Base-by-base conservation (phyloP, 768 basidiomycete genomes). In the Crucibulum laeve region DNA sequence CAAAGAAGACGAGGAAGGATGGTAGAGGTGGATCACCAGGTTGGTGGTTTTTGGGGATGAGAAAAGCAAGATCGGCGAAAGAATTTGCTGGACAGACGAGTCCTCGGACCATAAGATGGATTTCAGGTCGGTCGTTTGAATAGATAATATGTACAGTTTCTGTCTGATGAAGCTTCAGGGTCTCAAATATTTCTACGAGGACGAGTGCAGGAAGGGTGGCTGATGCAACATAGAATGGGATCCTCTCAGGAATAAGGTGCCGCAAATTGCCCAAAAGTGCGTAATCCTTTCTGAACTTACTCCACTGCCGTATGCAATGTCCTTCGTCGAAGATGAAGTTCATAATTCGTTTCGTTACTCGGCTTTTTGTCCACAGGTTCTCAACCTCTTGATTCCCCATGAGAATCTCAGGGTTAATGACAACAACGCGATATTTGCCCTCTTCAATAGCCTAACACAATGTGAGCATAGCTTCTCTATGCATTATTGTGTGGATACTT, bases 81-180 rank as follows among this genome's bases (percentile, higher is more conserved):
- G 40, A 48, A 10, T 50, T 53, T 0, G 53, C 46, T 8, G 56
- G 34, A 25, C 46, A 51, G 11, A 44, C 17, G 24, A 65, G 59
- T 14, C 52, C 40, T 26, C 48, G 53, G 0, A 66, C 58, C 0
- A 23, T 35, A 1, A 65, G 25, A 5, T 46, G 25, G 18, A 68
- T 56, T 25, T 67, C 63, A 4, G 64, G 59, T 6, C 56, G 54
- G 37, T 68, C 57, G 25, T 58, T 68, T 1, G 58, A 57, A 2
- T 45, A 43, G 0, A 34, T 35, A n/a, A 67, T 37, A 1, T 40
- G 26, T 4, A 24, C 23, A 4, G 44, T 41, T 4, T 53, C 45
- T 4, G 49, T 38, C 7, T 33, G 14, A 4, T 38, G 24, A 14
- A 67, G 38, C 2, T 54, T 48, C 0, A 66, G 50, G 21, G 49